Conservation (phyloP, 2,329 filamentous ascomycete genomes). For the Claviceps lovelessii region DNA sequence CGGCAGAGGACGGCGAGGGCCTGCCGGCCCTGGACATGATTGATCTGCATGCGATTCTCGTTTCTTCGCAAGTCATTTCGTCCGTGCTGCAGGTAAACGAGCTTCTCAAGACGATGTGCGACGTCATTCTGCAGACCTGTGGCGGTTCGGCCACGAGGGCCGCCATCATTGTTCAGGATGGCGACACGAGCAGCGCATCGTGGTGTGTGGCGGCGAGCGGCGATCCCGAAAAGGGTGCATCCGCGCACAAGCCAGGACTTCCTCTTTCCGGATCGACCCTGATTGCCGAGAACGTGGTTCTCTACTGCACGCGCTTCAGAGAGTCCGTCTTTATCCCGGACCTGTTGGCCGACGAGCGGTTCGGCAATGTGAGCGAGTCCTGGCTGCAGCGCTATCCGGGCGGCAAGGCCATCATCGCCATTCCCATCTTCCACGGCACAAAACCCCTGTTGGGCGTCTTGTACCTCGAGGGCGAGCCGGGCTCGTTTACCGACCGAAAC, state of each 20-base stretch:
- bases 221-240: slow-evolving; percentile 53
- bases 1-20: slow-evolving; percentile 43
- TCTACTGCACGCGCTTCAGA: slow-evolving; percentile 63
- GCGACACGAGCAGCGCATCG: slow-evolving; percentile 31
- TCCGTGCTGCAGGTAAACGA: slow-evolving; percentile 64
- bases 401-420: slow-evolving; percentile 64
- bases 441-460: slow-evolving; percentile 58
- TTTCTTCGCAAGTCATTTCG: slow-evolving; percentile 66
- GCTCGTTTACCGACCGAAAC: slow-evolving; percentile 63
- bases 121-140: slow-evolving; percentile 66
- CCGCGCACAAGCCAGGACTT: slow-evolving; percentile 50
- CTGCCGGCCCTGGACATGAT: slow-evolving; percentile 71
- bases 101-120: slow-evolving; percentile 65
- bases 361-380: slow-evolving; percentile 56
- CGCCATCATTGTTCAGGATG: slow-evolving; percentile 60
- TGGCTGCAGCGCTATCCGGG: slow-evolving; percentile 55
- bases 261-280: slow-evolving; percentile 50
- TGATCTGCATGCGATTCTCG: slow-evolving; percentile 63
- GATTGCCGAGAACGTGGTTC: slow-evolving; percentile 62
- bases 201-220: slow-evolving; percentile 66
- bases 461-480: slow-evolving; percentile 61
- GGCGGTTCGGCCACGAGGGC: slow-evolving; percentile 56
- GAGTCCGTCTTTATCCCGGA: slow-evolving; percentile 64
- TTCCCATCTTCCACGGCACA: slow-evolving; percentile 61
- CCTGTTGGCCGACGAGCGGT: slow-evolving; percentile 59